Evolutionary conservation across 768 basidiomycete species (phyloP), one percentile per base, ranked within the genome.

Genomic region (Kwoniella heveanensis): DNA sequence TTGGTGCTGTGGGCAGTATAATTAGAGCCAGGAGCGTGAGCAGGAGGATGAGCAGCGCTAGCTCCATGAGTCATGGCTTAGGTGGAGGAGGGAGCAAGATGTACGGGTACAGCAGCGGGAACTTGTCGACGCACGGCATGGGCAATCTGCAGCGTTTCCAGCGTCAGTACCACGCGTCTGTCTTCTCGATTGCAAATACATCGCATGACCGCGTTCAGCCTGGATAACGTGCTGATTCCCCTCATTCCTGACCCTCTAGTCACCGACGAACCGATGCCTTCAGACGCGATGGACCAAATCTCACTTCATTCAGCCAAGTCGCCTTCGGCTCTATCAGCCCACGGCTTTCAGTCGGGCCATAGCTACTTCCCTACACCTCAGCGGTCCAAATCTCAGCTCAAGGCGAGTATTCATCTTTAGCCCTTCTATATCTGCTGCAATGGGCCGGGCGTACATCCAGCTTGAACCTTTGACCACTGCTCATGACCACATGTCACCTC

Each of bases 1-100:
- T 94, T 71, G 92, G 94, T 3, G 85, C 93, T 0, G 83, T 97
- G 47, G 94, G 96, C 19, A 92, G 90, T 76, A 89, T 98, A 73
- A 91, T 95, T 58, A 79, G 83, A 24, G 79, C 80, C 1, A 65
- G 80, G 17, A 76, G 73, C 44, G 67, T 70, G 7, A 58, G 54
- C 12, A 62, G 74, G 30, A 53, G 75, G 54, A 59, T 77, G 66
- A 72, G 68, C 25, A 74, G 49, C 39, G 69, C 72, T 39, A 37
- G 55, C 53, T 66, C 57, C 39, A 53, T 48, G 52, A 64, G 57
- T 24, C 39, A 58, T 46, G 55, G 55, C 2, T 30, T 57, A 13
- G 37, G 37, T 8, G 32, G 32, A 6, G 32, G 24, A 72, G 77
- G 29, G 68, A 73, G 59, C 9, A 48, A 73, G 72, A 21, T 68